Base-by-base conservation (phyloP, 495 filamentous ascomycete species). In the Antarctomyces pellizariae region DNA sequence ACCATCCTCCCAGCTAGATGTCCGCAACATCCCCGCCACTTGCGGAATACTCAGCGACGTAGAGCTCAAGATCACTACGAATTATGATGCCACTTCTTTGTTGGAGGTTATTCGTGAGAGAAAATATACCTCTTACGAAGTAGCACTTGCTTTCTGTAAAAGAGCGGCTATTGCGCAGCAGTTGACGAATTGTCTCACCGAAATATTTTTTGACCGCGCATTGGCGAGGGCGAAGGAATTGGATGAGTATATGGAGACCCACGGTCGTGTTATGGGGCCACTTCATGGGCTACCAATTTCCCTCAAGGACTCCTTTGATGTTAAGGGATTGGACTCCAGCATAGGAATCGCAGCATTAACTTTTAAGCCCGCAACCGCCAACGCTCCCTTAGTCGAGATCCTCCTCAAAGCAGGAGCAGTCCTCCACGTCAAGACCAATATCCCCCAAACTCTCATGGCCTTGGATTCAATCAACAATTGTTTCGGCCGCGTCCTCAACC, bases 261-360 rank as follows among this genome's bases (percentile, higher is more conserved):
- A 56, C 13, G 55, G 58, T 5, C 49, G 45, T 15, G 48, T 54
- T 0, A 24, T 67, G 16, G 73, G 73, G 2, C 63, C 67, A 0
- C 48, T 80, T 0, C 71, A 77, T 36, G 71, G 72, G 6, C 55
- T 80, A 0, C 71, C 73, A 2, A 51, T 78, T 11, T 57, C 53
- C 5, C 35, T 75, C 13, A 74, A 78, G 36, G 73, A 78, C 35
- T 55, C 57, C 14, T 75, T 78, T 49, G 52, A 67, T 27, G 39
- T 78, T 13, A 46, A 56, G 31, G 66, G 59, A 14, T 43, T 58
- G 7, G 60, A 73, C 33, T 47, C 64, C 1, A 61, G 56, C 7
- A 53, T 66, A n/a, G 68, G 65, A n/a, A 55, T 70, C 26, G 52
- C 62, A 10, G 53, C 50, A 7, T 47, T 64, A 4, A 48, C 61